phyloP scores from a whole-genome alignment of 495 filamentous ascomycete genomes.

The Talaromyces nanjingensis region DNA sequence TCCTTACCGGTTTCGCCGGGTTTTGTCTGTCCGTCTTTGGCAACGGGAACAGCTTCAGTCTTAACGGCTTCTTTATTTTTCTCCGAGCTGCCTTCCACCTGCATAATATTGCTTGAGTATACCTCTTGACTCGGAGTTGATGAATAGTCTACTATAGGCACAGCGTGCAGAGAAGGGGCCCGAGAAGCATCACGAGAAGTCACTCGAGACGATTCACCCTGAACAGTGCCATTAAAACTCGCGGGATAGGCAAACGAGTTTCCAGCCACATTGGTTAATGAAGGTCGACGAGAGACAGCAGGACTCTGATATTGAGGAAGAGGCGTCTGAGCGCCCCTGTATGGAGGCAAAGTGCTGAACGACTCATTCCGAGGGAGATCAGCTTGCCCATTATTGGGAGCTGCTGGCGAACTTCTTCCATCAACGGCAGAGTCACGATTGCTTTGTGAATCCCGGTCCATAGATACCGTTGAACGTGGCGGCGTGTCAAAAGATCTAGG shows the following conservation, averaged over 20 bases:
- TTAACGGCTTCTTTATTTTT: background rate
- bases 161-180: background rate
- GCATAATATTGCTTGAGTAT: background rate
- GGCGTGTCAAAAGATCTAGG: background rate
- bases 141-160: background rate
- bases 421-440: background rate
- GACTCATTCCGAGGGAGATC: constrained; percentile 3
- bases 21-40: background rate
- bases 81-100: background rate
- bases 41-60: background rate
- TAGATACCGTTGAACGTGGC: background rate
- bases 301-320: constrained; percentile 6
- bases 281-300: constrained; percentile 4
- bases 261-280: background rate
- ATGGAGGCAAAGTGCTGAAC: constrained; percentile 4
- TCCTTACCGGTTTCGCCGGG: background rate
- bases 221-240: background rate
- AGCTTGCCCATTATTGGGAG: background rate
- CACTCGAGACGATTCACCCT: constrained; percentile 7
- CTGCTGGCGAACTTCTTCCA: background rate
- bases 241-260: background rate
- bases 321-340: constrained; percentile 4
- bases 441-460: background rate
- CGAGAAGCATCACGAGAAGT: constrained; percentile 1
- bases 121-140: background rate